phyloP scores from a whole-genome alignment of 192 early-diverging fungal genomes.

The Backusella westeae region DNA sequence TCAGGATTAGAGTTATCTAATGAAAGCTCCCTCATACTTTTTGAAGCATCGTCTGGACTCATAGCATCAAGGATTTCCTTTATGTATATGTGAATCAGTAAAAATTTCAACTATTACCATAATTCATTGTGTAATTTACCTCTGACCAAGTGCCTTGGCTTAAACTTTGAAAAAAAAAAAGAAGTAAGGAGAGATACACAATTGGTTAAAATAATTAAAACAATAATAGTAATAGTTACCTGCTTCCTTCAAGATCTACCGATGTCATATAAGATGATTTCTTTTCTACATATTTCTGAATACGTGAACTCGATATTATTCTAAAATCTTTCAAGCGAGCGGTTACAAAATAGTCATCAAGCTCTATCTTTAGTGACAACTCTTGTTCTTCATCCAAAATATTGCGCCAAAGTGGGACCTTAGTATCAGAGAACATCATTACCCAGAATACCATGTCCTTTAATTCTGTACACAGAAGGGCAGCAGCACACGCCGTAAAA shows the following conservation, averaged over 20 bases:
- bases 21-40: not conserved
- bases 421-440: slow-evolving; percentile 62
- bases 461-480: slow-evolving; percentile 57
- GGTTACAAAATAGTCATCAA: slow-evolving; percentile 17
- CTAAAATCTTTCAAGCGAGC: slow-evolving; percentile 18
- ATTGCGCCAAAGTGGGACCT: slow-evolving; percentile 47
- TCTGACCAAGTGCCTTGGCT: not conserved
- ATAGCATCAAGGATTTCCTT: not conserved
- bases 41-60: not conserved
- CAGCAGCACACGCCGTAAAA: slow-evolving; percentile 54
- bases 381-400: slow-evolving; percentile 47
- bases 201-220: not conserved
- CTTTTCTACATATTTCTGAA: not conserved
- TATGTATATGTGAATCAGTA: not conserved
- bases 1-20: not conserved
- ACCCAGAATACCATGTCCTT: slow-evolving; percentile 50
- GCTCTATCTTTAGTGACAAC: slow-evolving; percentile 3
- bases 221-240: not conserved
- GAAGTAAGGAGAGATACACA: not conserved
- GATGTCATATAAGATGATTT: slow-evolving; percentile 22
- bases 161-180: not conserved
- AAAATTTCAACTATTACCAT: not conserved
- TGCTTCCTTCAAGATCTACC: slow-evolving; percentile 24
- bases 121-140: not conserved
- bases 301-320: slow-evolving; percentile 8